These are phyloP conservation scores for Dendrobium nobile DNA, from an alignment of 106 monocot species.

Conservation along the genomic window DNA sequence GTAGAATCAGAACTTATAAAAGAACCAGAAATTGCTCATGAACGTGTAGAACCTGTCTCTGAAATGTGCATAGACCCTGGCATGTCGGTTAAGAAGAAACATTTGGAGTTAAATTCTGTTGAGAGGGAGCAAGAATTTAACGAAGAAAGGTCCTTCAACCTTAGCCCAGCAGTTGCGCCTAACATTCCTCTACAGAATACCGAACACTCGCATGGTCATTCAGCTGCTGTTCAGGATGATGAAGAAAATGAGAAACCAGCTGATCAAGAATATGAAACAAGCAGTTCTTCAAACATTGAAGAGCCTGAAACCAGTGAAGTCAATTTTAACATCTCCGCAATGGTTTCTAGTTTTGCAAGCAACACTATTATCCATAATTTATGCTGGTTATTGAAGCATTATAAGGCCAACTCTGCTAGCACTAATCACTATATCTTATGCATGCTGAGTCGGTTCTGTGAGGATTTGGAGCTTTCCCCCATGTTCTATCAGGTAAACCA, in stretches of 20 bases:
- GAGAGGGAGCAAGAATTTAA: conserved; percentile 6
- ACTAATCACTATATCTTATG: conserved; percentile 81
- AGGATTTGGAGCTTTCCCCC: conserved; percentile 78
- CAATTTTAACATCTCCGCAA: conserved; percentile 62
- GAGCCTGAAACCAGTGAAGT: conserved; percentile 66
- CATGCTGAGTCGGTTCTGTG: conserved; percentile 74
- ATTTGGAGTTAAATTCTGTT: conserved; percentile 9
- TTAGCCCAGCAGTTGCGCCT: conserved; percentile 10
- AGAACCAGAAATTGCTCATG: conserved; percentile 19
- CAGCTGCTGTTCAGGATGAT: conserved; percentile 15
- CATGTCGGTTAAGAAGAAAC: not conserved
- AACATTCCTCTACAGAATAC: conserved; percentile 7
- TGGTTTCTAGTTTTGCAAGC: conserved; percentile 65
- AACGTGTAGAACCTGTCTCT: conserved; percentile 16
- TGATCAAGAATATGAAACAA: conserved; percentile 36
- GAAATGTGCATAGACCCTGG: conserved; percentile 10
- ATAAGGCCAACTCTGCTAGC: conserved; percentile 62
- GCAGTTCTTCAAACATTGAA: conserved; percentile 54
- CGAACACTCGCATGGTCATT: conserved; percentile 14
- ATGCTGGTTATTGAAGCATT: conserved; percentile 87
- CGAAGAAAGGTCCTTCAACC: conserved; percentile 10
- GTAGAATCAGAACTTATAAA: conserved; percentile 19
- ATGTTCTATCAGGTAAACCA: conserved; percentile 86
- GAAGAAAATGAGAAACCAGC: conserved; percentile 18
- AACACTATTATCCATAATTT: conserved; percentile 62